Base-by-base conservation (phyloP, 2,329 filamentous ascomycete species). In the Colletotrichum nymphaeae region DNA sequence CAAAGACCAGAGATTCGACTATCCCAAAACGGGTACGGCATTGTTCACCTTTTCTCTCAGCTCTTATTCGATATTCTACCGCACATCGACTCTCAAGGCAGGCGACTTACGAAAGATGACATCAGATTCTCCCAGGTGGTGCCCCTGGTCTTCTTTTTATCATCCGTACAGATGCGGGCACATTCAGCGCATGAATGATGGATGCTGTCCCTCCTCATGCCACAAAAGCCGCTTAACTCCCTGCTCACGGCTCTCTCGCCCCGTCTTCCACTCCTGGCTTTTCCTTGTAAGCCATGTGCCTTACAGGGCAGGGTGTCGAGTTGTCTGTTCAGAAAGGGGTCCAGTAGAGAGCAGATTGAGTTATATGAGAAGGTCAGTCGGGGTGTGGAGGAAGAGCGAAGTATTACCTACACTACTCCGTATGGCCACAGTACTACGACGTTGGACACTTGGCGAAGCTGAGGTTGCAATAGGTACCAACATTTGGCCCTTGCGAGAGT, bases 201-300 rank as follows among this genome's bases (percentile, higher is more conserved):
- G 9, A 35, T 53, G 11, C 35, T 22, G 14, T 19, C 19, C 52
- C 19, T 19, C 30, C 52, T 28, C 11, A 52, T 63, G 42, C 46
- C 55, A 59, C 55, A 49, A 56, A 70, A 56, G 60, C 70, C 67
- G 67, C 60, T 62, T 57, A 66, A 66, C 49, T 66, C 67, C 56
- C 60, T 37, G 46, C 37, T 24, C 24, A 24, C 52, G 12, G 32
- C 24, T 19, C 35, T 30, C 30, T 16, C 59, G 35, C 66, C 49
- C 63, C 55, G 30, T 52, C 37, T 26, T 53, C 60, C 56, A 42
- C 46, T 64, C 32, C 22, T 68, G 32, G 53, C 37, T 7, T 24
- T 57, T 66, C 62, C 60, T 60, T 71, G 67, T 46, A 57, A 56
- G 67, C 67, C 60, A 73, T 73, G 49, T 69, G 70, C 67, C 56